phyloP scores from a whole-genome alignment of 768 basidiomycete genomes.

The Termitomyces sp. region DNA sequence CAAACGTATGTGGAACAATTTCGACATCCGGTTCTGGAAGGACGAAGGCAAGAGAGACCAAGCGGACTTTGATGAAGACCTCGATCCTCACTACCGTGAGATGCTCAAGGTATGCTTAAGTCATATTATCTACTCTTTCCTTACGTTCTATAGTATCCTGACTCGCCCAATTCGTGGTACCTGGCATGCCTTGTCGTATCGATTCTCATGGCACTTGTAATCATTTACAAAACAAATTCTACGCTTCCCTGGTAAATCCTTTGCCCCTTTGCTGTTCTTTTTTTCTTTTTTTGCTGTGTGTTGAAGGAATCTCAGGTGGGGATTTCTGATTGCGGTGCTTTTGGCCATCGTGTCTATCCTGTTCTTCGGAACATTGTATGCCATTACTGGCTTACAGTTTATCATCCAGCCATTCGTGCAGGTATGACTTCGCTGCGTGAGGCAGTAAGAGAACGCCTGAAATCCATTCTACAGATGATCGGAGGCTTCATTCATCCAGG shows the following conservation, averaged over 20 bases:
- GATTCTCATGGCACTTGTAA: conserved; percentile 39
- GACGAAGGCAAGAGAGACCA: conserved; percentile 38
- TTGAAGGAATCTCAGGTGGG: conserved; percentile 37
- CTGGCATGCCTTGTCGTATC: conserved; percentile 38
- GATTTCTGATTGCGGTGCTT: conserved; percentile 41
- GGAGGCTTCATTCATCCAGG: conserved; percentile 59
- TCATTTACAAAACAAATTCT: conserved; percentile 47
- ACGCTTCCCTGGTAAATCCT: conserved; percentile 43
- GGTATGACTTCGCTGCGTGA: conserved; percentile 26
- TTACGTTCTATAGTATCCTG: conserved; percentile 40
- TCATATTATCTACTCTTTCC: not conserved
- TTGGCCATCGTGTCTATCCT: conserved; percentile 44
- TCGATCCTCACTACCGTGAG: conserved; percentile 50
- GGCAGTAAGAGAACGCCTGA: conserved; percentile 9
- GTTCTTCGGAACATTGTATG: conserved; percentile 44
- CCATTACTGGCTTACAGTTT: conserved; percentile 45
- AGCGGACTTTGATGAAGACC: conserved; percentile 25
- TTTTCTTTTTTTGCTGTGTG: not conserved
- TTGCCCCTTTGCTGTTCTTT: not conserved
- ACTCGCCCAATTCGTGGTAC: conserved; percentile 61
- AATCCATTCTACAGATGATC: conserved; percentile 49
- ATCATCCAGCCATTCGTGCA: conserved; percentile 51
- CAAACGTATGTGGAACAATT: conserved; percentile 30
- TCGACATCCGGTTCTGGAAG: conserved; percentile 43
- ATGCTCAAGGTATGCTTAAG: conserved; percentile 42